Evolutionary conservation across 2,329 filamentous ascomycete species (phyloP).

Genomic region (Pochonia chlamydosporia): DNA sequence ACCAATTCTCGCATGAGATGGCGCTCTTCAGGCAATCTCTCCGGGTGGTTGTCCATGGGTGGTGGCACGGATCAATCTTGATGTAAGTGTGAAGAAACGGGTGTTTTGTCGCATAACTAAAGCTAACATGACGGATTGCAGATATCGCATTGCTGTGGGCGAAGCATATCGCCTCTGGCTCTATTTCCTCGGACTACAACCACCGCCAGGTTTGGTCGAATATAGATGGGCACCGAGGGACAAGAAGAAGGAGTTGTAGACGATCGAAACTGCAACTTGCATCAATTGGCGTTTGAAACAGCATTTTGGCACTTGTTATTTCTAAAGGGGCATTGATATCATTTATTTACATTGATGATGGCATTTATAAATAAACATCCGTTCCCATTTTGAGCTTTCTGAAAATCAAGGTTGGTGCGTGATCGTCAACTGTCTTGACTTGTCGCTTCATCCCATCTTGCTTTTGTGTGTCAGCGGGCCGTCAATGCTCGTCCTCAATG

Average conservation of each 20-base stretch:
- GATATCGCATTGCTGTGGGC: constrained; percentile 1
- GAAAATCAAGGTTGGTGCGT: too few relatives aligned
- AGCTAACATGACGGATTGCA: not conserved
- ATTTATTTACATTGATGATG: not conserved
- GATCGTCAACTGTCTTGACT: too few relatives aligned
- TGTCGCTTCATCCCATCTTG: too few relatives aligned
- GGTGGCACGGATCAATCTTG: constrained; percentile 61
- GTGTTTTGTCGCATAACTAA: not conserved
- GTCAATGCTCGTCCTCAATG: too few relatives aligned
- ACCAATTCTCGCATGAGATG: constrained; percentile 60
- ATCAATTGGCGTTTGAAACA: not conserved
- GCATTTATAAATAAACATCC: too few relatives aligned
- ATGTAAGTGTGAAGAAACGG: constrained; percentile 52
- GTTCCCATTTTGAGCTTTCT: too few relatives aligned
- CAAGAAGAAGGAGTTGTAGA: constrained; percentile 7
- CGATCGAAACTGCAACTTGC: not conserved
- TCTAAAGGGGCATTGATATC: not conserved
- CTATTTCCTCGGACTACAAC: constrained; percentile 10
- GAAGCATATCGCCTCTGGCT: constrained; percentile 6
- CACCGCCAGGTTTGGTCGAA: constrained; percentile 2
- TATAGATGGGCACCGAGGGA: constrained; percentile 10
- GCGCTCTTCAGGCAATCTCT: constrained; percentile 55
- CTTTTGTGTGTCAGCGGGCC: too few relatives aligned
- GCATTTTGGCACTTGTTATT: not conserved
- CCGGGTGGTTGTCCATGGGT: constrained; percentile 63